A percentile compares a stretch with the other conserved stretches of the same genome.
phyloP scores from a whole-genome alignment of 768 basidiomycete species.

The Lactifluus pinguis region DNA sequence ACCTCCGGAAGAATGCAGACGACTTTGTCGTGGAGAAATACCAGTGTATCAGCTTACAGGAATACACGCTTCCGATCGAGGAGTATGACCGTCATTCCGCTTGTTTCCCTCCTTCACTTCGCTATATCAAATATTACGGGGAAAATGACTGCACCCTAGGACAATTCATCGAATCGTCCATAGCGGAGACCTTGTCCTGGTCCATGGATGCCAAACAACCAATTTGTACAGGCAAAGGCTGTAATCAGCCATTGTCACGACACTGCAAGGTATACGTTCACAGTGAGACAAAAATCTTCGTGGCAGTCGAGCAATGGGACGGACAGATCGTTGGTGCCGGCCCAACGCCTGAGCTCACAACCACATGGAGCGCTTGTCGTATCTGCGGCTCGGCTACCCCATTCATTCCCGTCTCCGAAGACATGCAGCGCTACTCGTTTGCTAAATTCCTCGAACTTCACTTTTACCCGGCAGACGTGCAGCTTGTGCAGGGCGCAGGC shows the following conservation, averaged over 20 bases:
- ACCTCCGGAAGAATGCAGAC: constrained; percentile 74
- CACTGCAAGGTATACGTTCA: constrained; percentile 93
- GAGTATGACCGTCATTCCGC: constrained; percentile 60
- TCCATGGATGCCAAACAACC: constrained; percentile 61
- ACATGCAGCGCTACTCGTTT: constrained; percentile 91
- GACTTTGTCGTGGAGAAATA: constrained; percentile 90
- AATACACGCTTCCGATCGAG: constrained; percentile 68
- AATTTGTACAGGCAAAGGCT: constrained; percentile 75
- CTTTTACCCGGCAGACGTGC: constrained; percentile 86
- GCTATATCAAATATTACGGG: constrained; percentile 82
- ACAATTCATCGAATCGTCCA: constrained; percentile 81
- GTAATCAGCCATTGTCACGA: constrained; percentile 67
- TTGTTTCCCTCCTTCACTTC: constrained; percentile 67
- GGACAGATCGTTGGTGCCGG: constrained; percentile 58
- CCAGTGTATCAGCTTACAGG: constrained; percentile 76
- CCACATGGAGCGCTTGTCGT: constrained; percentile 87
- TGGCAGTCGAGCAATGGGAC: constrained; percentile 86
- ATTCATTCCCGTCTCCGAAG: constrained; percentile 82
- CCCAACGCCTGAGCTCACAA: constrained; percentile 67
- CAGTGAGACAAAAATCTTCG: constrained; percentile 70
- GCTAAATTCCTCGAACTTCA: constrained; percentile 93
- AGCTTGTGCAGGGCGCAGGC: constrained; percentile 76
- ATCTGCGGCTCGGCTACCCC: constrained; percentile 72
- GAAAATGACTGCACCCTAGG: constrained; percentile 90
- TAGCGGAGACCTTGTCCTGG: constrained; percentile 57